phyloP scores from a whole-genome alignment of 2,329 filamentous ascomycete genomes.

The Cadophora malorum region DNA sequence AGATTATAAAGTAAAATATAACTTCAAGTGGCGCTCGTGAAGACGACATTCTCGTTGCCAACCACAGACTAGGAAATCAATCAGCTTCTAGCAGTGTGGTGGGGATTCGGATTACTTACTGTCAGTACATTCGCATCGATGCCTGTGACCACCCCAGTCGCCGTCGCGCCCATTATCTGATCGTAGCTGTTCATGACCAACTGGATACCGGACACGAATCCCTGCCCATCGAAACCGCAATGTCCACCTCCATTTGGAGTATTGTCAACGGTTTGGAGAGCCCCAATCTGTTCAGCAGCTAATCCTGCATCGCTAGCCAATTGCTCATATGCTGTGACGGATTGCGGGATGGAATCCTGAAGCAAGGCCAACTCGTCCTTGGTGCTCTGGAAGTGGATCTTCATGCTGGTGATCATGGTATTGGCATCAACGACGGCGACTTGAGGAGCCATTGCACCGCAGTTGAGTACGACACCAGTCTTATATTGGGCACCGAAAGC shows the following conservation, averaged over 20 bases:
- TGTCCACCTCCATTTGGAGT: constrained; percentile 61
- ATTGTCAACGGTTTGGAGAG: constrained; percentile 63
- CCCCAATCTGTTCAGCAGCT: constrained; percentile 52
- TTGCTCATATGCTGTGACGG: constrained; percentile 58
- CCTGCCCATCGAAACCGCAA: constrained; percentile 62
- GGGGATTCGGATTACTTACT: constrained; percentile 26
- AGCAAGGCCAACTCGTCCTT: constrained; percentile 56
- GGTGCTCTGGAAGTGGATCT: constrained; percentile 63
- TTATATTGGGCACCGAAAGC: constrained; percentile 48
- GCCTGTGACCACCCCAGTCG: constrained; percentile 55
- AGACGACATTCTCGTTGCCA: constrained; percentile 39
- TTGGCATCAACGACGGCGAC: constrained; percentile 54
- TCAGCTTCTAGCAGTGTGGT: constrained; percentile 21
- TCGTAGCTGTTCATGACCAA: constrained; percentile 60
- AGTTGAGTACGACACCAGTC: constrained; percentile 60
- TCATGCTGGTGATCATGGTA: constrained; percentile 52
- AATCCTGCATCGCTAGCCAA: constrained; percentile 53
- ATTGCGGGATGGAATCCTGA: constrained; percentile 57
- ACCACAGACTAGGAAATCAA: constrained; percentile 33
- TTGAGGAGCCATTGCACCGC: constrained; percentile 60
- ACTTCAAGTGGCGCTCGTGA: constrained; percentile 28
- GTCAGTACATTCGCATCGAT: constrained; percentile 55
- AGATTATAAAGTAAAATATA: neutral
- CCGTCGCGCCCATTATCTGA: constrained; percentile 57
- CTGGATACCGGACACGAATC: constrained; percentile 62